Evolutionary conservation across 192 early-diverging fungal species (phyloP).

Genomic region (Thoreauomyces humboldtii): DNA sequence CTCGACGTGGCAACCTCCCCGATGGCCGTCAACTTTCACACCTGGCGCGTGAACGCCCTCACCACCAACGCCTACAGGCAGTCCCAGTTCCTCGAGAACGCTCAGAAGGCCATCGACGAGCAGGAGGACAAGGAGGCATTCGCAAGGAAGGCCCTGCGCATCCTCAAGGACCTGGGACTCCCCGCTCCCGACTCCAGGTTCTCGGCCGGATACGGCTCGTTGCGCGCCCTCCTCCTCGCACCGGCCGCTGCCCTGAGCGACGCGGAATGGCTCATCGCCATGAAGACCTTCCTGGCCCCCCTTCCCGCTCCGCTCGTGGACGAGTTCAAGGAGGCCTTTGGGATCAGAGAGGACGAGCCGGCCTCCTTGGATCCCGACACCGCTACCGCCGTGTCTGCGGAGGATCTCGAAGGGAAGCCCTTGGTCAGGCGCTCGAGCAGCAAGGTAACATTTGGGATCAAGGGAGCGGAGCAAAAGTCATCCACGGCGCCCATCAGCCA

Average conservation of each 20-base stretch:
- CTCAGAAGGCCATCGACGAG: conserved; percentile 1
- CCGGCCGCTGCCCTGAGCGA: conserved; percentile 1
- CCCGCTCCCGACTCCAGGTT: background rate
- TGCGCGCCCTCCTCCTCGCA: conserved; percentile 2
- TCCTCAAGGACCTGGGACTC: conserved; percentile 16
- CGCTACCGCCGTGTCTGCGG: background rate
- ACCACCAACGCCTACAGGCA: conserved; percentile 12
- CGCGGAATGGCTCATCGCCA: conserved; percentile 22
- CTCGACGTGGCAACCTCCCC: conserved; percentile 21
- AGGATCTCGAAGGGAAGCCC: background rate
- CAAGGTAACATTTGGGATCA: conserved; percentile 8
- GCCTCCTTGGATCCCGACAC: background rate
- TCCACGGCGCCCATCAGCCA: too few relatives aligned
- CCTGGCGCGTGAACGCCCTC: conserved; percentile 24
- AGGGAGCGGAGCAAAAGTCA: too few relatives aligned
- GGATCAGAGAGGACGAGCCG: conserved; percentile 15
- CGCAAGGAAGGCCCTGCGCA: conserved; percentile 1
- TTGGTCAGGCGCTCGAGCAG: conserved; percentile 14
- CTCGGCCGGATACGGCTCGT: background rate
- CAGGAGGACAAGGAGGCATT: background rate
- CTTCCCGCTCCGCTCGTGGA: conserved; percentile 15
- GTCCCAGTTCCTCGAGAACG: conserved; percentile 1
- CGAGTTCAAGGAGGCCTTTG: conserved; percentile 28
- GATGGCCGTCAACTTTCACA: conserved; percentile 30
- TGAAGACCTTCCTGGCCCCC: conserved; percentile 13